These are phyloP conservation scores for Beauveria bassiana DNA, from an alignment of 2,329 filamentous ascomycete species.

Conservation along the genomic window DNA sequence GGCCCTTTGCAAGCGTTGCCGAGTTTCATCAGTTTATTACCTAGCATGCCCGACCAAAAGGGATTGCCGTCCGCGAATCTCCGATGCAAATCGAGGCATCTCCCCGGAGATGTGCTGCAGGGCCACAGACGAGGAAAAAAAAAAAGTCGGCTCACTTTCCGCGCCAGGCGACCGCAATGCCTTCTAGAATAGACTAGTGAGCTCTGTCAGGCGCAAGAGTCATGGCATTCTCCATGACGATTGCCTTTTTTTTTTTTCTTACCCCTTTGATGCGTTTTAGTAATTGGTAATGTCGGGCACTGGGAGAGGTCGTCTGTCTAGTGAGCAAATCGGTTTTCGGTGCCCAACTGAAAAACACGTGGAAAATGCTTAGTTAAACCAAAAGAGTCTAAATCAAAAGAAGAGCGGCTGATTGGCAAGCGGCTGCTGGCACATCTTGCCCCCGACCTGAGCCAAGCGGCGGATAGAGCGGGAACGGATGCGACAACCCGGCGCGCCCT, in stretches of 20 bases:
- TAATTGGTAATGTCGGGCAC: too few species aligned
- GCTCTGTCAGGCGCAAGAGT: background rate
- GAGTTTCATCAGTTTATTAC: too few species aligned
- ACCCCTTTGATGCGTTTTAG: background rate
- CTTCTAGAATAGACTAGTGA: background rate
- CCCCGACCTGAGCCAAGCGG: background rate
- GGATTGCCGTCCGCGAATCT: background rate
- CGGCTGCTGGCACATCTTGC: too few species aligned
- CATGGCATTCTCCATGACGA: background rate
- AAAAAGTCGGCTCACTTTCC: slow-evolving; percentile 1
- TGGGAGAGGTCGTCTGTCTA: background rate
- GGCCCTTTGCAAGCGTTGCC: too few species aligned
- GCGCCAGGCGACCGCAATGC: background rate
- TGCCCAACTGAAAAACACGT: too few species aligned
- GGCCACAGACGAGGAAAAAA: background rate
- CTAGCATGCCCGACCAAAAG: background rate
- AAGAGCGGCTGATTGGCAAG: background rate
- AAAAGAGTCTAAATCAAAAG: background rate
- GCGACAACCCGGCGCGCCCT: background rate
- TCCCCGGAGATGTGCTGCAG: background rate
- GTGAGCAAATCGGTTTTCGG: too few species aligned
- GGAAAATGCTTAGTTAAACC: too few species aligned
- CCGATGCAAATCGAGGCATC: background rate
- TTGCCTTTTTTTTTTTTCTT: background rate
- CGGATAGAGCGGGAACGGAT: background rate